These are phyloP conservation scores for Fusarium zealandicum DNA, from an alignment of 2,329 filamentous ascomycete species.

Conservation along the genomic window DNA sequence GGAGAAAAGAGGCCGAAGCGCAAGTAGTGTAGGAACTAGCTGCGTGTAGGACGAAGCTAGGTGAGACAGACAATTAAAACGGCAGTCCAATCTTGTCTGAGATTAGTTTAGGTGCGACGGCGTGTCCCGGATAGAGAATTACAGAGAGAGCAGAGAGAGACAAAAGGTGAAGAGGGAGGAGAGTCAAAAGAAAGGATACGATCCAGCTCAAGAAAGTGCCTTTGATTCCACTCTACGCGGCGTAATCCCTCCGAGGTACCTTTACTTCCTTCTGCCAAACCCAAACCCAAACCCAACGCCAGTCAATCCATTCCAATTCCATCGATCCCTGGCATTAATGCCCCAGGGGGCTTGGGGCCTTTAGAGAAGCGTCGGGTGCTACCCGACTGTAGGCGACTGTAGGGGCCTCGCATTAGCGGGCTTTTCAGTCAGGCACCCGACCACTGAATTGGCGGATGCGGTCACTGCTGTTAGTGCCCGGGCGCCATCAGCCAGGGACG, in stretches of 20 bases:
- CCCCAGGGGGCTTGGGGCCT: conserved; percentile 6
- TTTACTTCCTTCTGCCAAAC: conserved; percentile 10
- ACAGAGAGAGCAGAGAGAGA: neutral
- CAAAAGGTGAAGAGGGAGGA: neutral
- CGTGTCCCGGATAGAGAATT: conserved; percentile 2
- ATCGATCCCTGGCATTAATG: conserved; percentile 21
- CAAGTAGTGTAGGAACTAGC: conserved; percentile 6
- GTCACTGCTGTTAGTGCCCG: conserved; percentile 33
- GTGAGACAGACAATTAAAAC: neutral
- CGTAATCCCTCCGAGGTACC: neutral
- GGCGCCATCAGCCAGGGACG: neutral
- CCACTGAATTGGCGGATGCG: conserved; percentile 19
- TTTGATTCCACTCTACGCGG: neutral
- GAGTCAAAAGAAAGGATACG: neutral
- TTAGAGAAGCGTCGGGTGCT: conserved; percentile 1
- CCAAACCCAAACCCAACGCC: conserved; percentile 13
- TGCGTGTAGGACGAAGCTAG: neutral
- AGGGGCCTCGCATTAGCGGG: conserved; percentile 33
- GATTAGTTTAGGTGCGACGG: conserved; percentile 3
- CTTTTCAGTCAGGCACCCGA: conserved; percentile 27
- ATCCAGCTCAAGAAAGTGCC: neutral
- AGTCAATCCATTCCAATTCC: conserved; percentile 29
- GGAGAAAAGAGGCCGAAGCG: conserved; percentile 5
- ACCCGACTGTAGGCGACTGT: too few relatives aligned
- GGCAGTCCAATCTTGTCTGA: conserved; percentile 6